Base-by-base conservation (phyloP, 768 basidiomycete species). In the Sarcomyxa edulis region DNA sequence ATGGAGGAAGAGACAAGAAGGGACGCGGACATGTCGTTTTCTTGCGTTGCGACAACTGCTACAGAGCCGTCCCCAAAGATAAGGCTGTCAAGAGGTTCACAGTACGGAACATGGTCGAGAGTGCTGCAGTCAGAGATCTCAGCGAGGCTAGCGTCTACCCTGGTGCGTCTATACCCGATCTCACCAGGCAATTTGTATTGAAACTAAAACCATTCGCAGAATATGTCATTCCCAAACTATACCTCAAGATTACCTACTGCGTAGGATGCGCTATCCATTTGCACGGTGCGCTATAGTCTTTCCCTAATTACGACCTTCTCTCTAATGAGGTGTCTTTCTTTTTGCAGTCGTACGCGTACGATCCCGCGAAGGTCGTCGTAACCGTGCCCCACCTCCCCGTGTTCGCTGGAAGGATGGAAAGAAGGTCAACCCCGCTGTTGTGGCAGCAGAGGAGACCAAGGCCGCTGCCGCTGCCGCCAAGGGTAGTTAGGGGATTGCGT, bases 21-120 rank as follows among this genome's bases (percentile, higher is more conserved):
- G 92, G 94, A 56, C 92, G 96, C 59, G 96, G 95, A 64, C 93
- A 96, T 68, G 89, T 92, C 64, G 76, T 66, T 48, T 90, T 88
- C 64, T 78, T 99, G 60, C 87, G 96, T 56, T 99, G 96, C 78
- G 94, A 93, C 51, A 99, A 99, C 82, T 99, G 96, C 80, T 91
- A 91, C 59, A 88, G 96, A 52, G 93, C 90, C 62, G 93, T 96
- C 43, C 84, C 75, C 52, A 98, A 98, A 77, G 95, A 98, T 76
- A 98, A 98, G 79, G 95, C 95, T 50, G 96, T 98, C 84, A 96
- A 96, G 74, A 78, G 96, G 37, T 95, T 95, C 80, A 96, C 94
- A 26, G 95, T 98, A 58, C 82, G 93, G 68, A 99, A 99, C 81
- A 98, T 98, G 90, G 93, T 99, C 42, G 95, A 98, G 78, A 89